Base-by-base conservation (phyloP, 441 rosid species). In the Sinapis alba region DNA sequence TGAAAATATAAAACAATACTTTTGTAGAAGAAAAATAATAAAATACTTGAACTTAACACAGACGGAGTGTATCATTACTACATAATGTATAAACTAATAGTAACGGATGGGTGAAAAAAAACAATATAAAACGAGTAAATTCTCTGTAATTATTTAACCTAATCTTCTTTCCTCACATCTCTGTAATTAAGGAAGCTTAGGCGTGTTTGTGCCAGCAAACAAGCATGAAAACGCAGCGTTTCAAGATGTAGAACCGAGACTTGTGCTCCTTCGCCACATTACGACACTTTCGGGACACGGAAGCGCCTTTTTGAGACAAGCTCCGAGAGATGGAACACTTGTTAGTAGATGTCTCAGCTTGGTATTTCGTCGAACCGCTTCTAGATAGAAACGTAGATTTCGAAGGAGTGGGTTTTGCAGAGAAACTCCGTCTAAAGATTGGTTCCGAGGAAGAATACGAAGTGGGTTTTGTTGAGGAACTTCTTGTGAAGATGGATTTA, bases 181-280 rank as follows among this genome's bases (percentile, higher is more conserved):
- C 21, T 38, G 24, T 5, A n/a, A n/a, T n/a, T n/a, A 63, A 8
- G 3, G 45, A 18, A 56, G 34, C 26, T 27, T 4, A 78, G 27
- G 81, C 64, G 19, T 78, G 81, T 72, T 78, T 78, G 34, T 78
- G 78, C 81, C 81, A 72, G 53, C 81, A 78, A 53, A 78, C n/a
- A 9, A 78, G 81, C 81, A 78, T 78, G 18, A 4, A 72, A 72
- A 78, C 78, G 74, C 81, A 78, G 60, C 81, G 81, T 61, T 78
- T 78, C 27, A 78, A 9, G 61, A 78, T 78, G 70, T 78, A 78
- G 19, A 72, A 78, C 12, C 81, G 50, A 0, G 81, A 78, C 81
- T 72, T 78, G 23, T 78, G 77, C 47, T 78, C 78, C 24, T 65
- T 78, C 0, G 78, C 81, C 15, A 67, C 58, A 15, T 54, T 68